A percentile compares a stretch with the other conserved stretches of the same genome.
Conservation (phyloP, 306 rosid genomes). For the Sindora glabra region DNA sequence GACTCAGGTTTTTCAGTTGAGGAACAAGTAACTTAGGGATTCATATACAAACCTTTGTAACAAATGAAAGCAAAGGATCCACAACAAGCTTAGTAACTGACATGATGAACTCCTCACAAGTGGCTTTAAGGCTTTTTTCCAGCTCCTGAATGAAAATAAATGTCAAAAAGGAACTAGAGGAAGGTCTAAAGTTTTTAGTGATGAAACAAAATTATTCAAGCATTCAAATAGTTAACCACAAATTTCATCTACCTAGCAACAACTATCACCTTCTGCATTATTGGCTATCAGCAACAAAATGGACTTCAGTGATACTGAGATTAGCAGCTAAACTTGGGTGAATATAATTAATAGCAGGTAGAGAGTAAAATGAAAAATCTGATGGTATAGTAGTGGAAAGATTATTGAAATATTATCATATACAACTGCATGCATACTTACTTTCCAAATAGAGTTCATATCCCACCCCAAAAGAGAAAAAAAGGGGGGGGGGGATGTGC, state of each 20-base stretch:
- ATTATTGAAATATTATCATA: too few species aligned
- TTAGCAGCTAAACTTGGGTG: background rate
- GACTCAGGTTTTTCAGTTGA: too few species aligned
- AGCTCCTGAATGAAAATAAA: constrained; percentile 62
- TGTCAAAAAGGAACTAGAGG: background rate
- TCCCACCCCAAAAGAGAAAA: too few species aligned
- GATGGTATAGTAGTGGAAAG: background rate
- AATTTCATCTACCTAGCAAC: background rate
- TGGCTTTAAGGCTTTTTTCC: constrained; percentile 88
- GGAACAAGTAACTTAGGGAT: constrained; percentile 6
- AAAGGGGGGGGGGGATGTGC: too few species aligned
- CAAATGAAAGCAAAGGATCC: constrained; percentile 97
- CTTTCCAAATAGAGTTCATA: too few species aligned
- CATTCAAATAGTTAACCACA: background rate
- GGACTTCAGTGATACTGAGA: background rate
- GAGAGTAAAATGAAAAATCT: background rate
- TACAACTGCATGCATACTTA: too few species aligned
- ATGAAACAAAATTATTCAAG: background rate
- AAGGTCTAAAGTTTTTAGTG: too few species aligned
- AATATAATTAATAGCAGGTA: too few species aligned
- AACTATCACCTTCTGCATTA: background rate
- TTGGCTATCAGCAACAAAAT: background rate
- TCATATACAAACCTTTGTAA: constrained; percentile 71
- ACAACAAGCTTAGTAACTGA: constrained; percentile 92
- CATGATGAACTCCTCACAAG: constrained; percentile 98